Percentiles rank a stretch among this genome's conserved stretches.
phyloP scores from a whole-genome alignment of 2,329 filamentous ascomycete genomes.

The Dichotomopilus funicola region DNA sequence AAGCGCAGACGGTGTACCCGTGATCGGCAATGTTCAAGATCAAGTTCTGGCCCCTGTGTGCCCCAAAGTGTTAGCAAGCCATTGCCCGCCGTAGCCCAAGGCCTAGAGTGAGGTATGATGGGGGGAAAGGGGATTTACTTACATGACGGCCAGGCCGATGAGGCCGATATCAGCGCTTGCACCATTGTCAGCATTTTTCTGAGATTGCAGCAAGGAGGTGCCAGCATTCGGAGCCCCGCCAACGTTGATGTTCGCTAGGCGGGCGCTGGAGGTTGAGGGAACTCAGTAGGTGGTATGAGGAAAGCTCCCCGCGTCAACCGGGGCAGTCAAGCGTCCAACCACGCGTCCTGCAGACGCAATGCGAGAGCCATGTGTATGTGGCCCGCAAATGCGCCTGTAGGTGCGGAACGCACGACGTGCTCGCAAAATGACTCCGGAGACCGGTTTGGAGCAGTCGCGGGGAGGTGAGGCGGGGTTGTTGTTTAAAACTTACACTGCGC shows the following conservation, averaged over 20 bases:
- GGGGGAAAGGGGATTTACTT: slow-evolving; percentile 31
- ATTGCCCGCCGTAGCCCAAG: neutral
- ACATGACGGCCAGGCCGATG: slow-evolving; percentile 89
- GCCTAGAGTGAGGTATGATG: neutral
- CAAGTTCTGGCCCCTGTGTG: slow-evolving; percentile 66
- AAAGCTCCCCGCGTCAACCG: slow-evolving; percentile 7
- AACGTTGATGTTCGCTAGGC: slow-evolving; percentile 67
- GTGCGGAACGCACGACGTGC: slow-evolving; percentile 17
- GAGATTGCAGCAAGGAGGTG: slow-evolving; percentile 24
- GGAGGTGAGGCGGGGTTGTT: slow-evolving; percentile 17
- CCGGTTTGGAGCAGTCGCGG: neutral
- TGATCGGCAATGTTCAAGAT: slow-evolving; percentile 86
- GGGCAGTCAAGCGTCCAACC: neutral
- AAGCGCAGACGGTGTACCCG: slow-evolving; percentile 94
- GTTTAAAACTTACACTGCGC: slow-evolving; percentile 56
- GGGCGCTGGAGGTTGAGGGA: slow-evolving; percentile 51
- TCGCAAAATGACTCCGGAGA: slow-evolving; percentile 9
- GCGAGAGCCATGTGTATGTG: neutral
- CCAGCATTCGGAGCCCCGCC: slow-evolving; percentile 48
- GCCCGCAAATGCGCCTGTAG: slow-evolving; percentile 4
- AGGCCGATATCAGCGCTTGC: slow-evolving; percentile 82
- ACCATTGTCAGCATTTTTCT: slow-evolving; percentile 49
- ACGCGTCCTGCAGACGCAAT: neutral
- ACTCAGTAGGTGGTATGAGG: slow-evolving; percentile 27
- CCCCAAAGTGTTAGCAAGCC: slow-evolving; percentile 6